These are phyloP conservation scores for Barnettozyma hawaiiensis DNA, from an alignment of 1,139 yeast genomes.

Conservation along the genomic window DNA sequence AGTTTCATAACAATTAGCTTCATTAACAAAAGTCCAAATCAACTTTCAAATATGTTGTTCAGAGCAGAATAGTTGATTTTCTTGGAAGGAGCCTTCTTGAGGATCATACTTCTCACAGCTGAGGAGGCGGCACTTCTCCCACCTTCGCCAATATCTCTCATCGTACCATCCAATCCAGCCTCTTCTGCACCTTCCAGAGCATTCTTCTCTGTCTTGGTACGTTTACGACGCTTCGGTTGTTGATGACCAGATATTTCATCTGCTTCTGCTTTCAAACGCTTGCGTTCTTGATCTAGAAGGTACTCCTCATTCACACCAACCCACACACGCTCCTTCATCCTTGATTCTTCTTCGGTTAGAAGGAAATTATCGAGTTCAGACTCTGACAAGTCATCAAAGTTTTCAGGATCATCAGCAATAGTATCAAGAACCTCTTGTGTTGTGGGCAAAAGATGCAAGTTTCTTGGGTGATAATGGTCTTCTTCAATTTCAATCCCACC, in stretches of 20 bases:
- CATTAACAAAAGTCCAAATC: no score
- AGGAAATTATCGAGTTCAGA: constrained; percentile 60
- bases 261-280: constrained; percentile 77
- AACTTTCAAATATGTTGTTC: constrained; percentile 49
- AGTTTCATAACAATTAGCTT: background rate
- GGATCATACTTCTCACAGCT: constrained; percentile 64
- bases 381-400: constrained; percentile 76
- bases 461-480: constrained; percentile 22
- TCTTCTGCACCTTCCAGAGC: constrained; percentile 26
- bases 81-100: constrained; percentile 69
- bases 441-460: constrained; percentile 40
- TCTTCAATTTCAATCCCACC: no score
- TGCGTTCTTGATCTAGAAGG: constrained; percentile 77
- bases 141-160: constrained; percentile 36
- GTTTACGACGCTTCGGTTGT: constrained; percentile 34
- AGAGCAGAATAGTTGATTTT: constrained; percentile 84
- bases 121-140: constrained; percentile 72
- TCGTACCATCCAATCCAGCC: constrained; percentile 30
- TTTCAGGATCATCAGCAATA: constrained; percentile 55
- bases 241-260: constrained; percentile 79
- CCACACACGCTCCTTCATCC: constrained; percentile 76
- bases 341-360: constrained; percentile 61
- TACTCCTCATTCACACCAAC: constrained; percentile 57
- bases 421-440: constrained; percentile 46
- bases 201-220: constrained; percentile 26